phyloP scores from a whole-genome alignment of 371 early-diverging fungal genomes.

The Capillidium rhysosporum region DNA sequence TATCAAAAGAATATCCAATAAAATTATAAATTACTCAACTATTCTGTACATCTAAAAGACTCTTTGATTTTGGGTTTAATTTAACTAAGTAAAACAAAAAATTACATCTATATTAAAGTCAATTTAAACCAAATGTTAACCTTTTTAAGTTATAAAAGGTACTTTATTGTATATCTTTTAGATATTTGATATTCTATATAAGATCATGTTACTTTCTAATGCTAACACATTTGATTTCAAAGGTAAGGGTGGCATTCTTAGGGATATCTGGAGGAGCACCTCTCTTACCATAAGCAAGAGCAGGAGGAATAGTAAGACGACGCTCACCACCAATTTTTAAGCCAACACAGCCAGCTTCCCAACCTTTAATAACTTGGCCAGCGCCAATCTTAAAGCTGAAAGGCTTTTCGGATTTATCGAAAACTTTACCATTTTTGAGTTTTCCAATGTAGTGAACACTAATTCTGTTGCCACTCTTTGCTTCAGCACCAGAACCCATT shows the following conservation, averaged over 20 bases:
- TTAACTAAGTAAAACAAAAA: no score
- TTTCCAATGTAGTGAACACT: conserved; percentile 7
- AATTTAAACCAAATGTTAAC: no score
- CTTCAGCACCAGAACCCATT: not conserved
- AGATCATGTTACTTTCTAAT: no score
- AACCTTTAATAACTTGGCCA: conserved; percentile 90
- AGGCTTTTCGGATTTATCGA: conserved; percentile 88
- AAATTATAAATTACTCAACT: no score
- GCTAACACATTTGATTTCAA: conserved; percentile 41
- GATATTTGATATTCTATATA: no score
- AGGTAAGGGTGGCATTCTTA: conserved; percentile 58
- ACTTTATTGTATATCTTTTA: no score
- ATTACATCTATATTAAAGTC: no score
- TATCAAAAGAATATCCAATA: no score
- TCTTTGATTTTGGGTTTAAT: no score
- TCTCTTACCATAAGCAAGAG: conserved; percentile 58
- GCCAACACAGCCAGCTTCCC: conserved; percentile 75
- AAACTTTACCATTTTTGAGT: conserved; percentile 75
- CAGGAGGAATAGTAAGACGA: conserved; percentile 70
- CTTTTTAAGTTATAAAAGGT: no score
- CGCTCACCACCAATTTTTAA: conserved; percentile 86
- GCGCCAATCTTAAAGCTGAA: conserved; percentile 72
- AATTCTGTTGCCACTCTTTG: not conserved
- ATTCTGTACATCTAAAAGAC: no score
- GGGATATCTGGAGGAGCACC: conserved; percentile 83